phyloP scores from a whole-genome alignment of 495 filamentous ascomycete species.

The Xylaria cubensis region DNA sequence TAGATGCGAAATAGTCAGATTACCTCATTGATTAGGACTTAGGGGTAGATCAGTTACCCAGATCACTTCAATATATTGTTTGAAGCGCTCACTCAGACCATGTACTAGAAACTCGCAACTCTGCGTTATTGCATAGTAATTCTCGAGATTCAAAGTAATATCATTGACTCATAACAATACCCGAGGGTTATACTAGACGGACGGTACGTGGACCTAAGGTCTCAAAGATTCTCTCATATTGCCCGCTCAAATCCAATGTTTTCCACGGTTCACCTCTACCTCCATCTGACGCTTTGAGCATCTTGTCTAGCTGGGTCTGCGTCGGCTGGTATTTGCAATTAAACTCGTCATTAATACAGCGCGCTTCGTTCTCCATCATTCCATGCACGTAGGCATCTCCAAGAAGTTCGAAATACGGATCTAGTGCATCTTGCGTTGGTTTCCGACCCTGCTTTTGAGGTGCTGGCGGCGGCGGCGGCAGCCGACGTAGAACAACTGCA shows the following conservation, averaged over 20 bases:
- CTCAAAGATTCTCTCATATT: slow-evolving; percentile 28
- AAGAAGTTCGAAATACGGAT: slow-evolving; percentile 31
- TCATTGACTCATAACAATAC: background rate
- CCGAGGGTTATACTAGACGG: slow-evolving; percentile 1
- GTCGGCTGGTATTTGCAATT: slow-evolving; percentile 28
- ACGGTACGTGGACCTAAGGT: slow-evolving; percentile 25
- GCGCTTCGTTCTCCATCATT: slow-evolving; percentile 39
- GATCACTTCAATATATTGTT: background rate
- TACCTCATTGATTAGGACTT: too few species aligned
- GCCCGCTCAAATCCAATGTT: slow-evolving; percentile 27
- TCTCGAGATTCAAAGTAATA: background rate
- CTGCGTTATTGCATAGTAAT: too few species aligned
- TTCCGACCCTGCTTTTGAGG: background rate
- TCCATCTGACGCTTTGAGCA: slow-evolving; percentile 23
- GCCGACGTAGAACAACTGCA: slow-evolving; percentile 28
- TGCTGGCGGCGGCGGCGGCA: slow-evolving; percentile 22
- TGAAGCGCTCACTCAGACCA: too few species aligned
- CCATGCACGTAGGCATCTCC: slow-evolving; percentile 39
- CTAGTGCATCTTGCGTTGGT: background rate
- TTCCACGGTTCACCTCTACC: slow-evolving; percentile 28
- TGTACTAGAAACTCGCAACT: background rate
- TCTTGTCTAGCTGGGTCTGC: slow-evolving; percentile 21
- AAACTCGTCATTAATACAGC: slow-evolving; percentile 33
- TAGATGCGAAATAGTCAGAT: too few species aligned
- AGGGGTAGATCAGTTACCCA: too few species aligned